Conservation (phyloP, 169 alveolate species). For the Theileria annulata region DNA sequence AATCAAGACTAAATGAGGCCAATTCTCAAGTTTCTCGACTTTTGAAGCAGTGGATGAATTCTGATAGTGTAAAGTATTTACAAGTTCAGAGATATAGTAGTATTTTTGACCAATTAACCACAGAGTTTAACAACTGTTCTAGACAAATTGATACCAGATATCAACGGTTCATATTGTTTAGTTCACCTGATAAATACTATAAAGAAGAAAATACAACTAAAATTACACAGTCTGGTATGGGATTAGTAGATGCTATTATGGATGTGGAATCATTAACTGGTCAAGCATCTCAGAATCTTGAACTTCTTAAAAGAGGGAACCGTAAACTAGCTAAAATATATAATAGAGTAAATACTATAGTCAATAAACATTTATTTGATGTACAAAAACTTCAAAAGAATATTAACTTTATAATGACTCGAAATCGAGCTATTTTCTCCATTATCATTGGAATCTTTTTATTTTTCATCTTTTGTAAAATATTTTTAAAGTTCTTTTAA, state of each 20-base stretch:
- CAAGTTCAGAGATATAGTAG: slow-evolving; percentile 56
- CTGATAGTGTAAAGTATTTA: slow-evolving; percentile 26
- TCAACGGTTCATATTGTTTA: slow-evolving; percentile 40
- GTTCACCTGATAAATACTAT: slow-evolving; percentile 1
- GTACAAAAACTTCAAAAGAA: slow-evolving; percentile 57
- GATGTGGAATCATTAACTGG: slow-evolving; percentile 66
- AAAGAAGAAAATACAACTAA: slow-evolving; percentile 18
- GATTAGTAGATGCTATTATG: slow-evolving; percentile 55
- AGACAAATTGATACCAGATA: slow-evolving; percentile 43
- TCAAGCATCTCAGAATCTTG: slow-evolving; percentile 49
- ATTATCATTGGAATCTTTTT: slow-evolving; percentile 48
- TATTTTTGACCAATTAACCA: slow-evolving; percentile 55
- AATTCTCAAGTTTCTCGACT: slow-evolving; percentile 31
- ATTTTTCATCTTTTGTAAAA: slow-evolving; percentile 37
- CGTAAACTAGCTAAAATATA: slow-evolving; percentile 11
- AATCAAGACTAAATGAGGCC: slow-evolving; percentile 32
- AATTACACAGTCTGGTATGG: slow-evolving; percentile 28
- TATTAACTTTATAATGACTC: slow-evolving; percentile 38
- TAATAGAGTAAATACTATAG: slow-evolving; percentile 48
- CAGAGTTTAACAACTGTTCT: slow-evolving; percentile 33
- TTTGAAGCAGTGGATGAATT: not conserved
- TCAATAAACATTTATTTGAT: slow-evolving; percentile 53
- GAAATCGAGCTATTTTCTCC: slow-evolving; percentile 47
- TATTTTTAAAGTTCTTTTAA: not conserved
- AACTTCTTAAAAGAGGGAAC: slow-evolving; percentile 30